Conservation (phyloP, 148 eudicot species). For the Euryodendron excelsum region DNA sequence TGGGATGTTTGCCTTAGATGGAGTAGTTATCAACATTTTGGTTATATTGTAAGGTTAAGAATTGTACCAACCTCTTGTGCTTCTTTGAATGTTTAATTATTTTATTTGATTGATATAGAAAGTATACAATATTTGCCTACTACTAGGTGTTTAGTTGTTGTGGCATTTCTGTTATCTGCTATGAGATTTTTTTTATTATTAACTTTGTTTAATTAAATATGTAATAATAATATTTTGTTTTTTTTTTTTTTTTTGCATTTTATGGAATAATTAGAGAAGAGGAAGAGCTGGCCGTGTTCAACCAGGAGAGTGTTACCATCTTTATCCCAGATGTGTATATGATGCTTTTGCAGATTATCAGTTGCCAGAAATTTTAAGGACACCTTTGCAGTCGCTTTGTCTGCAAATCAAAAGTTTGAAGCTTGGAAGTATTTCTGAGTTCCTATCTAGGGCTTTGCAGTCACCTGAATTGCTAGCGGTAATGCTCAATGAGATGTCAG, state of each 20-base stretch:
- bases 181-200: neutral
- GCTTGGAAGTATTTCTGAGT: conserved; percentile 91
- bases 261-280: conserved; percentile 62
- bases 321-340: conserved; percentile 91
- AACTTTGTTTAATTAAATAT: neutral
- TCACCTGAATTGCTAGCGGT: conserved; percentile 89
- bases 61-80: neutral
- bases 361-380: conserved; percentile 91
- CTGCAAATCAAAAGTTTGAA: conserved; percentile 93
- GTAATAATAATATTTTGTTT: neutral
- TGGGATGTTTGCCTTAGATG: conserved; percentile 5
- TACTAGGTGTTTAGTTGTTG: neutral
- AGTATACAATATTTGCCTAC: neutral
- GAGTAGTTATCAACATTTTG: neutral
- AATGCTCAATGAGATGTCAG: conserved; percentile 27
- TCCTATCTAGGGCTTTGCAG: conserved; percentile 86
- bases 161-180: neutral
- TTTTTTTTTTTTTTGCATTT: conserved; percentile 1
- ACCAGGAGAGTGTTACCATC: conserved; percentile 96
- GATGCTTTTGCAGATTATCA: conserved; percentile 92
- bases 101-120: neutral
- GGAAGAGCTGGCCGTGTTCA: conserved; percentile 99
- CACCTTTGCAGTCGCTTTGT: conserved; percentile 95
- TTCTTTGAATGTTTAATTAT: neutral
- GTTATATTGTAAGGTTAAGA: neutral